These are phyloP conservation scores for Curvularia verruculosa DNA, from an alignment of 2,329 filamentous ascomycete species.

Conservation along the genomic window DNA sequence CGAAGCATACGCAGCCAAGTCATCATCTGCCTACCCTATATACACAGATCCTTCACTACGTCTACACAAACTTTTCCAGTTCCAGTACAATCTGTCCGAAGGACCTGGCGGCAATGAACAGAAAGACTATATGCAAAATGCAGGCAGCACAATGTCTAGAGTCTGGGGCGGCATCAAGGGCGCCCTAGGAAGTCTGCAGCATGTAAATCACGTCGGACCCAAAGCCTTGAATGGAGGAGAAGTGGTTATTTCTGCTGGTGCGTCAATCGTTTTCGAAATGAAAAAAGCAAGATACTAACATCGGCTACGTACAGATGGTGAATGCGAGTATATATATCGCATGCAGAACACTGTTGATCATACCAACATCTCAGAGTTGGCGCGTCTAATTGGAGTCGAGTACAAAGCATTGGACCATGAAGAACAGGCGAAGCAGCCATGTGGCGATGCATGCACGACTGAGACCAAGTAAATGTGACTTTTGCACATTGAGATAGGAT, in stretches of 20 bases:
- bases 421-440: neutral
- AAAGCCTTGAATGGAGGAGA: constrained; percentile 35
- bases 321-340: constrained; percentile 33
- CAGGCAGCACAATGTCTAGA: constrained; percentile 19
- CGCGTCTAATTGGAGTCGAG: constrained; percentile 8
- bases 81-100: constrained; percentile 27
- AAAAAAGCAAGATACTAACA: neutral
- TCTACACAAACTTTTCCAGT: constrained; percentile 29
- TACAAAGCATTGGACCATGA: neutral
- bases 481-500: too few relatives aligned
- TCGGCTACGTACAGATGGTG: constrained; percentile 15
- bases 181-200: constrained; percentile 24
- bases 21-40: constrained; percentile 29
- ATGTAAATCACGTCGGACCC: constrained; percentile 28
- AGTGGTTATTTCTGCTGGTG: constrained; percentile 26
- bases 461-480: neutral
- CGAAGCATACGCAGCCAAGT: constrained; percentile 20
- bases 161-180: constrained; percentile 28
- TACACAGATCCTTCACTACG: constrained; percentile 31
- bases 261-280: neutral
- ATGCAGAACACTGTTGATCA: constrained; percentile 40
- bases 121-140: constrained; percentile 33
- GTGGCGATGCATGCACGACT: neutral
- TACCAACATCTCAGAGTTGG: constrained; percentile 25
- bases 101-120: constrained; percentile 18